phyloP scores from a whole-genome alignment of 2,329 filamentous ascomycete species.

The Talaromyces sp. region DNA sequence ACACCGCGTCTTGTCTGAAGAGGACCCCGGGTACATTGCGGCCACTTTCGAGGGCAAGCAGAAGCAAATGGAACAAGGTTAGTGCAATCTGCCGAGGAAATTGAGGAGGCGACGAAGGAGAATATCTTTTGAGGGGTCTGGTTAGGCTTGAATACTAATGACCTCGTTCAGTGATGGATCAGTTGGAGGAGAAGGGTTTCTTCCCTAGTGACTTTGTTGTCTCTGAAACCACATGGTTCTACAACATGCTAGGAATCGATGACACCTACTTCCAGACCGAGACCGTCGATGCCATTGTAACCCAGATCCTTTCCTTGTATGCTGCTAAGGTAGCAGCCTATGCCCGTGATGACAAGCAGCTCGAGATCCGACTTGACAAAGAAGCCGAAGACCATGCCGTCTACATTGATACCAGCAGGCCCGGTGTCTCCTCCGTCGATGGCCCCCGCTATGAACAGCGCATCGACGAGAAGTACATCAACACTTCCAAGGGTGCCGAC shows the following conservation, averaged over 20 bases:
- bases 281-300: slow-evolving; percentile 81
- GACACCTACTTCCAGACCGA: slow-evolving; percentile 98
- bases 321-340: slow-evolving; percentile 95
- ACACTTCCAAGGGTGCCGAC: slow-evolving; percentile 70
- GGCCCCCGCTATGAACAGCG: slow-evolving; percentile 93
- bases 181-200: slow-evolving; percentile 78
- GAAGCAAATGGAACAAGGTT: slow-evolving; percentile 83
- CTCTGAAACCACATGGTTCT: slow-evolving; percentile 92
- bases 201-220: slow-evolving; percentile 83
- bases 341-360: slow-evolving; percentile 86
- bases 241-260: slow-evolving; percentile 95
- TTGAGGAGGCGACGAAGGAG: background rate
- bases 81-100: slow-evolving; percentile 28
- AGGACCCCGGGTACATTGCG: slow-evolving; percentile 91
- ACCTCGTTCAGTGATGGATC: slow-evolving; percentile 71
- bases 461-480: slow-evolving; percentile 93
- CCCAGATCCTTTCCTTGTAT: slow-evolving; percentile 93
- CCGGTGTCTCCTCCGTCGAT: slow-evolving; percentile 72
- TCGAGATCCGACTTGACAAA: slow-evolving; percentile 95
- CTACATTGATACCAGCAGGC: slow-evolving; percentile 96
- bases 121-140: no score
- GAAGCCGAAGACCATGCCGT: slow-evolving; percentile 93
- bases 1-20: slow-evolving; percentile 78
- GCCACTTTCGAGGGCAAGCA: slow-evolving; percentile 91
- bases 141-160: no score